A percentile compares a stretch with the other conserved stretches of the same genome.
phyloP scores from a whole-genome alignment of 2,329 filamentous ascomycete genomes.

The Colletotrichum cordylinicola region DNA sequence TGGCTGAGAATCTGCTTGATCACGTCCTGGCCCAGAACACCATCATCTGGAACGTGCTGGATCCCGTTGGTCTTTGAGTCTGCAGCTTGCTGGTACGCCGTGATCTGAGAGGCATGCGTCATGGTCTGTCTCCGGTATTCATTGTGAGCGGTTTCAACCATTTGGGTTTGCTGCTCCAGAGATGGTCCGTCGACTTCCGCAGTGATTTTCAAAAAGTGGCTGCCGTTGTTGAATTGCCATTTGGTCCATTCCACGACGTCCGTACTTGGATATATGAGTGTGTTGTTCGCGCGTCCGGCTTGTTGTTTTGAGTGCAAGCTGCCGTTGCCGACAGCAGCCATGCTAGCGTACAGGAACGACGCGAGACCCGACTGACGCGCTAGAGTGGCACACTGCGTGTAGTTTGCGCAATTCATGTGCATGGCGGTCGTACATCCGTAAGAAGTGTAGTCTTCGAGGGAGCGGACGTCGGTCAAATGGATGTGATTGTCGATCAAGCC shows the following conservation, averaged over 20 bases:
- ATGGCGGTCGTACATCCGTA: constrained; percentile 32
- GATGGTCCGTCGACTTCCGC: neutral
- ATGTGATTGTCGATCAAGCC: constrained; percentile 31
- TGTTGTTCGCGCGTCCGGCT: neutral
- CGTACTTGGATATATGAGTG: neutral
- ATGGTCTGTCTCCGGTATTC: neutral
- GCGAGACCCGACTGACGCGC: neutral
- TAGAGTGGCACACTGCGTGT: constrained; percentile 44
- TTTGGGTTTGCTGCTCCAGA: neutral
- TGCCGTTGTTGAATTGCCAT: neutral
- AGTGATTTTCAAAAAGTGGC: neutral
- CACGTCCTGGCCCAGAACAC: neutral
- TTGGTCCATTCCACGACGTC: neutral
- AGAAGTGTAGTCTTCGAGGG: constrained; percentile 26
- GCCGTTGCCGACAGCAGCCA: neutral
- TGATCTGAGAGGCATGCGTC: neutral
- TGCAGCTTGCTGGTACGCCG: neutral
- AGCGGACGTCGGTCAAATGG: constrained; percentile 25
- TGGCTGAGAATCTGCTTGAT: neutral
- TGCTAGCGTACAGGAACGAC: neutral
- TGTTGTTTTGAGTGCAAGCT: neutral
- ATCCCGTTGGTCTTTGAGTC: neutral
- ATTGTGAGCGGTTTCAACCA: neutral
- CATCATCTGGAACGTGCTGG: neutral
- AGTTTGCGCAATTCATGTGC: constrained; percentile 30